A percentile compares a stretch with the other conserved stretches of the same genome.
Evolutionary conservation across 305 asterid species (phyloP).

Genomic region (Lippia alba): DNA sequence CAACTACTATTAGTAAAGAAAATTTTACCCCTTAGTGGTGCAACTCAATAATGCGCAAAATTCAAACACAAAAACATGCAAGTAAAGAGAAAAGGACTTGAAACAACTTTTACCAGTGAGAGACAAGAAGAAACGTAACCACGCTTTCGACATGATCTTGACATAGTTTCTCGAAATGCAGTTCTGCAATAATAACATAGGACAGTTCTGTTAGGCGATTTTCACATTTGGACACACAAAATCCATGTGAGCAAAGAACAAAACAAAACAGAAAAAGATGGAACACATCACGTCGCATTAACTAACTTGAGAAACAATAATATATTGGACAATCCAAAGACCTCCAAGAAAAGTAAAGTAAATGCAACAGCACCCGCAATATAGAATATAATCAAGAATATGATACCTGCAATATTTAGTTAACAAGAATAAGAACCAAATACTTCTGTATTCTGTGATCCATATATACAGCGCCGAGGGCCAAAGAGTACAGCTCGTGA

Average conservation of each 20-base stretch:
- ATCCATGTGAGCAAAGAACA: not conserved
- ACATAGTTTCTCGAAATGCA: not conserved
- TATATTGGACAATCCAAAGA: constrained; percentile 1
- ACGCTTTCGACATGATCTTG: constrained; percentile 1
- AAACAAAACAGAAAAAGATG: not conserved
- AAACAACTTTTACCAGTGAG: not conserved
- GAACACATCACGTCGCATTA: not conserved
- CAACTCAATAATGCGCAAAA: too few species aligned
- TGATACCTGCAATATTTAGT: constrained; percentile 40
- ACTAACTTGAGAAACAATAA: not conserved
- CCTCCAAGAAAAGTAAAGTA: not conserved
- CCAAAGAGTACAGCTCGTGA: not conserved
- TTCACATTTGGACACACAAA: not conserved
- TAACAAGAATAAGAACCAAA: constrained; percentile 39
- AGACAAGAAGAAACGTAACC: not conserved
- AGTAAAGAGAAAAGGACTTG: not conserved
- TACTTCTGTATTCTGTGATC: constrained; percentile 18
- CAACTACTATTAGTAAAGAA: too few species aligned
- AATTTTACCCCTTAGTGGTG: too few species aligned
- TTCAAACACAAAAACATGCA: too few species aligned
- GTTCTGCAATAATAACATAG: not conserved
- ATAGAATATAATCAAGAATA: constrained; percentile 34
- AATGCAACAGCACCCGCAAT: not conserved
- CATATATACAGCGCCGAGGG: constrained; percentile 25
- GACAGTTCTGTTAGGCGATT: not conserved